Evolutionary conservation across 2,329 filamentous ascomycete species (phyloP).

Genomic region (Colletotrichum costaricense): DNA sequence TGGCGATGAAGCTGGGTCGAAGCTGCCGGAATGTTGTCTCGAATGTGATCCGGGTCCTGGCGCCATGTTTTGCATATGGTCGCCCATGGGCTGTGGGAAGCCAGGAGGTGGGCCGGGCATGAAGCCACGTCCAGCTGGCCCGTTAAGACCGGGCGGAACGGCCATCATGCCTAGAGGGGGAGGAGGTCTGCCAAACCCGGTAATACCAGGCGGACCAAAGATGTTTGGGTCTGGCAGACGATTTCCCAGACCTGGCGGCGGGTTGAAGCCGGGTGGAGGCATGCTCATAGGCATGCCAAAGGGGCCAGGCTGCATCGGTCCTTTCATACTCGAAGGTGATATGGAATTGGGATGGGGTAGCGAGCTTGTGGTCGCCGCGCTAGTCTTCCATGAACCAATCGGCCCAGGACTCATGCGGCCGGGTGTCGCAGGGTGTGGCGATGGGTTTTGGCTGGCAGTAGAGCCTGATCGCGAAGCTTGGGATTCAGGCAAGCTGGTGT

Average conservation of each 20-base stretch:
- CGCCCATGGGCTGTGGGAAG: slow-evolving; percentile 58
- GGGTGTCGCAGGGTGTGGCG: slow-evolving; percentile 71
- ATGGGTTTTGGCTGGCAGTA: slow-evolving; percentile 65
- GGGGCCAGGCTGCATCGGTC: slow-evolving; percentile 56
- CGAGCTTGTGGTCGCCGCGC: slow-evolving; percentile 39
- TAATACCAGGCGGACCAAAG: slow-evolving; percentile 51
- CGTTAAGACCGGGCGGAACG: slow-evolving; percentile 63
- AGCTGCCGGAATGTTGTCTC: slow-evolving; percentile 78
- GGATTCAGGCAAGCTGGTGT: slow-evolving; percentile 75
- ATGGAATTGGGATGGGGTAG: slow-evolving; percentile 61
- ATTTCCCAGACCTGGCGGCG: slow-evolving; percentile 51
- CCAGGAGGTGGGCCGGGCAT: slow-evolving; percentile 63
- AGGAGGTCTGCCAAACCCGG: slow-evolving; percentile 54
- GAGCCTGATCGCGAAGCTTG: slow-evolving; percentile 74
- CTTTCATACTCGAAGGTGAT: slow-evolving; percentile 70
- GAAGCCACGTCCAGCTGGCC: slow-evolving; percentile 54
- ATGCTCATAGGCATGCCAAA: slow-evolving; percentile 70
- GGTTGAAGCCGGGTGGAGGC: slow-evolving; percentile 58
- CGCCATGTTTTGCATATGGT: slow-evolving; percentile 54
- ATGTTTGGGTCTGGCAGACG: slow-evolving; percentile 60
- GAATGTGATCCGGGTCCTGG: slow-evolving; percentile 69
- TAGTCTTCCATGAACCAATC: slow-evolving; percentile 71
- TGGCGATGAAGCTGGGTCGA: slow-evolving; percentile 63
- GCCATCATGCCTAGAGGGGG: slow-evolving; percentile 55
- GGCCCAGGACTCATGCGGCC: slow-evolving; percentile 74